Percentiles rank a stretch among this genome's conserved stretches.
phyloP scores from a whole-genome alignment of 805 yeast genomes.

The Kregervanrija pseudodelftensis region DNA sequence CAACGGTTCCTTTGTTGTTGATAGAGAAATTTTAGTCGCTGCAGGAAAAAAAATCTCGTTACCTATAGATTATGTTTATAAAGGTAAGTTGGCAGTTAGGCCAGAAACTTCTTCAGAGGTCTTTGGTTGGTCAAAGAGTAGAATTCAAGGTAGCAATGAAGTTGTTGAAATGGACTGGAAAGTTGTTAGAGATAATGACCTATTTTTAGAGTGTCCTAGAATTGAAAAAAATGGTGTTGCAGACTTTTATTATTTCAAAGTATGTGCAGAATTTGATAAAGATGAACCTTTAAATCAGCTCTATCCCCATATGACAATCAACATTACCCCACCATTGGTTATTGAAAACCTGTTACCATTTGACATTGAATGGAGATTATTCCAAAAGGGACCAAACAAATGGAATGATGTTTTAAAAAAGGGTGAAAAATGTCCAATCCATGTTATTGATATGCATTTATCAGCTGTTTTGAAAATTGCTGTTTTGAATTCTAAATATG shows the following conservation, averaged over 20 bases:
- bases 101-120: conserved; percentile 48
- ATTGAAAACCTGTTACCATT: conserved; percentile 81
- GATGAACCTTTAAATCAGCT: conserved; percentile 66
- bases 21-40: conserved; percentile 33
- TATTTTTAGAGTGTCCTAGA: conserved; percentile 55
- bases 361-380: conserved; percentile 66
- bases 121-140: conserved; percentile 62
- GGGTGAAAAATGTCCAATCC: conserved; percentile 68
- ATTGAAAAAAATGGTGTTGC: conserved; percentile 27
- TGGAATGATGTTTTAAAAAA: conserved; percentile 55
- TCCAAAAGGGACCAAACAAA: conserved; percentile 66
- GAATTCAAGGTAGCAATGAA: conserved; percentile 16
- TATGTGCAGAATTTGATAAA: conserved; percentile 54
- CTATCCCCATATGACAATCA: conserved; percentile 78
- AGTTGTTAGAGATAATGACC: conserved; percentile 39
- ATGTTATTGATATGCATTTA: conserved; percentile 61
- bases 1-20: conserved; percentile 24
- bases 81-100: conserved; percentile 47
- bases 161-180: conserved; percentile 51
- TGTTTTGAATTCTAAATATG: conserved; percentile 56
- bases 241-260: conserved; percentile 50
- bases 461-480: conserved; percentile 58
- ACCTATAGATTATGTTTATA: conserved; percentile 66
- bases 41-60: conserved; percentile 58
- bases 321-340: conserved; percentile 78